These are phyloP conservation scores for Hanseniaspora taiwanica DNA, from an alignment of 805 yeast species.

Conservation along the genomic window DNA sequence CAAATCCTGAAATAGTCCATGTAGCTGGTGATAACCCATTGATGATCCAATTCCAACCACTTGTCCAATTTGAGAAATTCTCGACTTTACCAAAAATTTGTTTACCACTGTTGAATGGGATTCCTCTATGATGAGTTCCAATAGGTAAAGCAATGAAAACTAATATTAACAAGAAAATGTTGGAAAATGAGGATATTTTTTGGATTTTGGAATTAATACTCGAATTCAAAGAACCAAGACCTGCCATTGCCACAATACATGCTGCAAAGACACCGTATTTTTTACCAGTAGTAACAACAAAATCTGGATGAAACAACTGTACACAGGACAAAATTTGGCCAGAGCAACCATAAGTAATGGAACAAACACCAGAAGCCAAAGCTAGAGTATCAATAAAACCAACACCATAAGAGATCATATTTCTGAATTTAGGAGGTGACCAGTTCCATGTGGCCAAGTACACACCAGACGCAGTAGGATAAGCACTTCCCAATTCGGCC, in stretches of 20 bases:
- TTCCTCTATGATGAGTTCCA: conserved; percentile 22
- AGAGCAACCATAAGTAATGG: conserved; percentile 54
- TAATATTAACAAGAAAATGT: conserved; percentile 35
- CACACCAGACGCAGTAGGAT: conserved; percentile 62
- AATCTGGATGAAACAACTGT: conserved; percentile 26
- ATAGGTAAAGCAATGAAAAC: conserved; percentile 48
- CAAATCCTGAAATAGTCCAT: conserved; percentile 70
- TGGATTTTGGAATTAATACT: conserved; percentile 41
- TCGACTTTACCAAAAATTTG: conserved; percentile 42
- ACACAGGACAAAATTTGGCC: conserved; percentile 41
- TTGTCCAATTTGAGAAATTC: conserved; percentile 40
- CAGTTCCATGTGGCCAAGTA: conserved; percentile 50
- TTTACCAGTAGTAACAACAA: conserved; percentile 37
- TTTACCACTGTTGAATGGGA: conserved; percentile 31
- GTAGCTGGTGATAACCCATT: conserved; percentile 48
- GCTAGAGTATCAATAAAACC: conserved; percentile 60
- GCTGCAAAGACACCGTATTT: conserved; percentile 52
- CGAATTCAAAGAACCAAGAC: conserved; percentile 40
- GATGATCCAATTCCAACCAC: conserved; percentile 43
- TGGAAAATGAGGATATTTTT: conserved; percentile 38
- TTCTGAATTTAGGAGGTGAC: conserved; percentile 37
- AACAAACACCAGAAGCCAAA: conserved; percentile 46
- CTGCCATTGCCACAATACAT: conserved; percentile 34
- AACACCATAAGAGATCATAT: conserved; percentile 41
- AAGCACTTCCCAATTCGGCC: conserved; percentile 48